Evolutionary conservation across 192 early-diverging fungal species (phyloP), one percentile per base, ranked within the genome.

Genomic region (Coemansia sp.): DNA sequence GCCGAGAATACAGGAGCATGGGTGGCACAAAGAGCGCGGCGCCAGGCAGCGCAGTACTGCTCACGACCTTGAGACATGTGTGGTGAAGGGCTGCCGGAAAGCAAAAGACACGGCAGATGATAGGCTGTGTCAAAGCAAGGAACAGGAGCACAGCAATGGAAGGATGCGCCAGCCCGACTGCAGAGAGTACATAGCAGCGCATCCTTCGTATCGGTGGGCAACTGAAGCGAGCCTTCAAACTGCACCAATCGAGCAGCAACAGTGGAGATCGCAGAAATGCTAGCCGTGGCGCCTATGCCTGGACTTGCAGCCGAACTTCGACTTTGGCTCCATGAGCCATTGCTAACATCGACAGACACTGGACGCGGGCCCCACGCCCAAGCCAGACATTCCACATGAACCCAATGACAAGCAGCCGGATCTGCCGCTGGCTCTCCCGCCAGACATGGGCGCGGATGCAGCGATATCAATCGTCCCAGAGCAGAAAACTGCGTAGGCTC

Each of bases 321-420:
- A 27, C 24, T 27, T 53, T 19, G 52, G 22, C 19, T 25, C 52
- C 19, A 31, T 28, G 38, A 19, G 24, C 49, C 5, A 14, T 24
- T 47, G 50, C 51, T 26, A 63, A 30, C 30, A 18, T 50, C 24
- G 24, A 49, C 30, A 1, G 31, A 57, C 0, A 68, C 58, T 4
- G 71, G 49, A 22, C 77, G 71, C 48, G 78, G 78, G 0, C 78
- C 78, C 78, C 78, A 81, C 19, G 78, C 65, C 78, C 78, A 81
- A 14, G 78, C 78, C 24, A 81, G 48, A 12, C 78, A 81, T 30
- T 81, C 78, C 28, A 75, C 69, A 51, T 81, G 78, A 14, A 56
- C 78, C 78, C 78, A 81, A 2, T 38, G 44, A 2, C 41, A 55
- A 32, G 64, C 49, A 5, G 48, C 64, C 2, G 28, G 51, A 22